Conservation (phyloP, 1,284 basidiomycete species). For the Puccinia hordei region DNA sequence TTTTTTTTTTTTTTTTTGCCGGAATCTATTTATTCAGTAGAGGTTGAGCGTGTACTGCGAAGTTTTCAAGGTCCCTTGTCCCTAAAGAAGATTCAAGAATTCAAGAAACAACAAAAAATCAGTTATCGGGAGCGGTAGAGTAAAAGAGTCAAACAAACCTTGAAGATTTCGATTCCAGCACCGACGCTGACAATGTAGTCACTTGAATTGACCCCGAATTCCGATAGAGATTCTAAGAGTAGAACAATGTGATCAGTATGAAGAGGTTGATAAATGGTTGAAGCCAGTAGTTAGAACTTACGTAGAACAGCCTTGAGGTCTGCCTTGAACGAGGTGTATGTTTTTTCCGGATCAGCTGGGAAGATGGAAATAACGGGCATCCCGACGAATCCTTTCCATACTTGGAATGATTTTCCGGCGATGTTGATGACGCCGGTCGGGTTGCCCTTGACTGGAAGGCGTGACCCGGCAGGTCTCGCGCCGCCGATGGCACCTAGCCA, state of each 20-base stretch:
- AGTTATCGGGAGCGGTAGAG: not conserved
- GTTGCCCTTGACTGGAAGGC: not conserved
- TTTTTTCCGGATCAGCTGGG: not conserved
- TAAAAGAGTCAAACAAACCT: not conserved
- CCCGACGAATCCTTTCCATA: not conserved
- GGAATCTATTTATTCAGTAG: not conserved
- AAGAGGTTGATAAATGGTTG: not conserved
- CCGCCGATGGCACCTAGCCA: not conserved
- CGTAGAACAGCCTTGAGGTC: not conserved
- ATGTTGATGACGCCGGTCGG: not conserved
- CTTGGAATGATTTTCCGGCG: slow-evolving; percentile 7
- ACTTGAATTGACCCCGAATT: not conserved
- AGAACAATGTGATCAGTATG: not conserved
- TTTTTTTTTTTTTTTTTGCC: not conserved
- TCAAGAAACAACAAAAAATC: not conserved
- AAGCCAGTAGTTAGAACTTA: not conserved
- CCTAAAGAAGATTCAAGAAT: not conserved
- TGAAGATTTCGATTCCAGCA: slow-evolving; percentile 24
- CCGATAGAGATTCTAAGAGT: not conserved
- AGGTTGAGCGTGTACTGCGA: not conserved
- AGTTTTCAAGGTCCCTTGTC: not conserved
- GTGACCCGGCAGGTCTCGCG: not conserved
- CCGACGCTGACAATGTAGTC: slow-evolving; percentile 31
- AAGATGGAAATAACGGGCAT: slow-evolving; percentile 15
- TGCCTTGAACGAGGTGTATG: not conserved